These are phyloP conservation scores for Elsinoe ampelina DNA, from an alignment of 2,329 filamentous ascomycete species.

Conservation along the genomic window DNA sequence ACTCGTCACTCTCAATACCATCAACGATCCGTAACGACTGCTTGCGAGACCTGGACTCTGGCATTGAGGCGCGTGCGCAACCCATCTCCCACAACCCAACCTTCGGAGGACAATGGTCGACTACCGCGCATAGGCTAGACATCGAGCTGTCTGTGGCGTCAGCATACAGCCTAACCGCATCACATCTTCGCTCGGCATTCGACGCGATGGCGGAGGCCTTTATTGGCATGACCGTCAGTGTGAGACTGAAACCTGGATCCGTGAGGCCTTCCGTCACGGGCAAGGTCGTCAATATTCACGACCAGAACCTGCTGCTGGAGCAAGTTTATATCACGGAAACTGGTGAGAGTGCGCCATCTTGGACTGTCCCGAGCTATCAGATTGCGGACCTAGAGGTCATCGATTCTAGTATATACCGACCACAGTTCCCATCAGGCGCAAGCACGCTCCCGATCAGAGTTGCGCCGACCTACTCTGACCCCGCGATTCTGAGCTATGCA, in stretches of 20 bases:
- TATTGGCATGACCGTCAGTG: conserved; percentile 65
- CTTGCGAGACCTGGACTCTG: neutral
- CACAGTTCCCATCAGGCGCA: conserved; percentile 15
- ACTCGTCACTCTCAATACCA: neutral
- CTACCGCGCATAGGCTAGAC: neutral
- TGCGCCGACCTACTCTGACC: conserved; percentile 54
- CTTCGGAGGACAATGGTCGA: neutral
- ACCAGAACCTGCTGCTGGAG: conserved; percentile 58
- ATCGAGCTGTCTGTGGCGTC: neutral
- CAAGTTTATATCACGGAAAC: conserved; percentile 52
- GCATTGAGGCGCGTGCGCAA: neutral
- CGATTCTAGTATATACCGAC: conserved; percentile 18
- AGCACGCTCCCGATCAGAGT: conserved; percentile 15
- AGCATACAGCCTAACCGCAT: neutral
- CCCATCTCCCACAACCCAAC: neutral
- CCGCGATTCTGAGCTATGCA: conserved; percentile 66
- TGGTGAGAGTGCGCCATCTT: conserved; percentile 43
- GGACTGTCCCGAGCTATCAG: conserved; percentile 47
- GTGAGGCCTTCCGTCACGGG: conserved; percentile 53
- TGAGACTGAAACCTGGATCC: conserved; percentile 59
- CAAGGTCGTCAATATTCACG: conserved; percentile 54
- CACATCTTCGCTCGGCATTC: neutral
- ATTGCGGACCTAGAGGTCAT: conserved; percentile 51
- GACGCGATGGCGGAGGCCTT: conserved; percentile 56
- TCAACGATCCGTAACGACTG: neutral